Conservation (phyloP, 495 filamentous ascomycete genomes). For the Tirmania nivea region DNA sequence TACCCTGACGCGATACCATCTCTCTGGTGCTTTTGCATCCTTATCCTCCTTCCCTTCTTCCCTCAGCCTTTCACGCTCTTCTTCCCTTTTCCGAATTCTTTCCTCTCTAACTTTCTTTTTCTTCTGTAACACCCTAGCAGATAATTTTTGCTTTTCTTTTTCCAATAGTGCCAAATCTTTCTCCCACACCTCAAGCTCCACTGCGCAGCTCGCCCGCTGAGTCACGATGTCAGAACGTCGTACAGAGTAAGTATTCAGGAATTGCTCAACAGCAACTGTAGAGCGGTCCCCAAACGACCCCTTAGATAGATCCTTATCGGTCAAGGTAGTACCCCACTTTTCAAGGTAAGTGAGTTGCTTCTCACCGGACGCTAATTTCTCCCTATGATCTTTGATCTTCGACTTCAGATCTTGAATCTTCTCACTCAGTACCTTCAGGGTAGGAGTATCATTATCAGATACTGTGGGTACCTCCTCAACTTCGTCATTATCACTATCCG, state of each 20-base stretch:
- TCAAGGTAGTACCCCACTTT: not conserved
- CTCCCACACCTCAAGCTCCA: constrained; percentile 19
- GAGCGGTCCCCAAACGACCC: not conserved
- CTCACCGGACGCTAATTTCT: not conserved
- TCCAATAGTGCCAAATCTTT: constrained; percentile 21
- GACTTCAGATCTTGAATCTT: not conserved
- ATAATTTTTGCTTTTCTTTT: constrained; percentile 22
- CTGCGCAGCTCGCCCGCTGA: constrained; percentile 16
- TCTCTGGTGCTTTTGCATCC: constrained; percentile 22
- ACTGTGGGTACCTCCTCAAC: not conserved
- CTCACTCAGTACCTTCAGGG: not conserved
- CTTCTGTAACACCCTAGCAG: constrained; percentile 20
- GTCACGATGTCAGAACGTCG: not conserved
- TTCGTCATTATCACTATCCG: constrained; percentile 20
- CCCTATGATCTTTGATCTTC: not conserved
- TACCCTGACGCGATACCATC: constrained; percentile 35
- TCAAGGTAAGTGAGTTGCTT: not conserved
- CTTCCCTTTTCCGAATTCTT: constrained; percentile 24
- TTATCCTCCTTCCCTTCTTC: constrained; percentile 29
- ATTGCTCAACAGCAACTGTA: not conserved
- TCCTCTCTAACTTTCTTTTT: constrained; percentile 18
- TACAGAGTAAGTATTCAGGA: not conserved
- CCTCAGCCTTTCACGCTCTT: constrained; percentile 26
- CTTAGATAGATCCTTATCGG: not conserved
- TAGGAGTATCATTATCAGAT: not conserved